Percentiles rank a stretch among this genome's conserved stretches.
These are phyloP conservation scores for Tricholoma hemisulphureum DNA, from an alignment of 768 basidiomycete species.

Conservation along the genomic window DNA sequence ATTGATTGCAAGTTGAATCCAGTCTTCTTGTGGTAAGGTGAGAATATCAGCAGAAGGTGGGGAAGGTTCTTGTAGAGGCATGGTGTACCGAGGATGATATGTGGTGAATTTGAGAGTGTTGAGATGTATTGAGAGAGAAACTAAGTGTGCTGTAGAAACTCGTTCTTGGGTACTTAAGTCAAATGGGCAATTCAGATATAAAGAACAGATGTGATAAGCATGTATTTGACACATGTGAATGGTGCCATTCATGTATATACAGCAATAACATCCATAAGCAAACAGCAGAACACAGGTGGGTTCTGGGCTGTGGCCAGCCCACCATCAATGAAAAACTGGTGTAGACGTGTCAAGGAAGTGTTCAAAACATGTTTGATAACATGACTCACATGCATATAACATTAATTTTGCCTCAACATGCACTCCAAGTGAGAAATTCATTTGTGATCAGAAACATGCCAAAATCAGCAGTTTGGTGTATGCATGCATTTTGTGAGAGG, in stretches of 20 bases:
- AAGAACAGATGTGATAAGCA: neutral
- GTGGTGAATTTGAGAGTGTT: neutral
- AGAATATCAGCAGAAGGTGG: neutral
- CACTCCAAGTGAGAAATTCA: neutral
- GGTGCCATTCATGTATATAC: neutral
- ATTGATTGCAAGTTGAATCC: slow-evolving; percentile 13
- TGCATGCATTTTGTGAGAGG: neutral
- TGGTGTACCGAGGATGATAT: neutral
- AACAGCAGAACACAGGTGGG: neutral
- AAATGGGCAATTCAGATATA: neutral
- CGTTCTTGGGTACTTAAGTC: neutral
- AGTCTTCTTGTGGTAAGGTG: slow-evolving; percentile 8
- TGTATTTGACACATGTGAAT: neutral
- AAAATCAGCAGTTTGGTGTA: neutral
- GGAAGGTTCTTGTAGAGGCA: neutral
- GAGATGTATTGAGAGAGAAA: neutral
- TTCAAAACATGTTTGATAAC: neutral
- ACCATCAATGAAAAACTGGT: neutral
- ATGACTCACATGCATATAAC: neutral
- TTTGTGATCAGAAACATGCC: neutral
- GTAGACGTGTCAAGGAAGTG: neutral
- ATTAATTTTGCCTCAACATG: neutral
- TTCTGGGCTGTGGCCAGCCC: neutral
- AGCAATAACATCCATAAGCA: neutral
- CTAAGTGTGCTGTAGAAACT: neutral